Evolutionary conservation across 495 filamentous ascomycete species (phyloP).

Genomic region (Xylaria acuta): DNA sequence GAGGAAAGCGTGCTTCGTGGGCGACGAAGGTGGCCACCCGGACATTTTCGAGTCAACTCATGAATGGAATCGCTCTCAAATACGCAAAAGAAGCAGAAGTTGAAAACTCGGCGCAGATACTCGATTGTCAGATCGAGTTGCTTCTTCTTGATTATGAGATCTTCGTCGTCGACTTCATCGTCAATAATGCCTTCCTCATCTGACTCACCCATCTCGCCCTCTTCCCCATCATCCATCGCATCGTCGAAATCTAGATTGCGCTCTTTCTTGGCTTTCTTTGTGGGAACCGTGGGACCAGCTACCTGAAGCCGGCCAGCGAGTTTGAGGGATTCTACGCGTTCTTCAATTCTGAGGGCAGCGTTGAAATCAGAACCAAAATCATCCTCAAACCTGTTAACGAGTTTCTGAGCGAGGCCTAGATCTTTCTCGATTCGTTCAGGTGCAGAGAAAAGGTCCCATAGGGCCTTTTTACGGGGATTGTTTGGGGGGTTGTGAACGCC

Average conservation of each 20-base stretch:
- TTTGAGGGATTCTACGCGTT: slow-evolving; percentile 80
- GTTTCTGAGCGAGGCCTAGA: slow-evolving; percentile 74
- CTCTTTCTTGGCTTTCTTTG: slow-evolving; percentile 67
- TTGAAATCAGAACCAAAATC: slow-evolving; percentile 76
- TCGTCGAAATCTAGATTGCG: slow-evolving; percentile 69
- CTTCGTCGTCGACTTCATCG: slow-evolving; percentile 87
- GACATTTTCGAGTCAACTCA: slow-evolving; percentile 92
- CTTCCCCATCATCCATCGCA: slow-evolving; percentile 70
- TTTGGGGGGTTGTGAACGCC: slow-evolving; percentile 90
- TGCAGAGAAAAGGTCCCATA: slow-evolving; percentile 94
- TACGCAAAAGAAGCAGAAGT: slow-evolving; percentile 99
- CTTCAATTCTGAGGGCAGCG: slow-evolving; percentile 79
- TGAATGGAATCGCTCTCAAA: slow-evolving; percentile 98
- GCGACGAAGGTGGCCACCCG: slow-evolving; percentile 92
- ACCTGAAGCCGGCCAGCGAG: slow-evolving; percentile 76
- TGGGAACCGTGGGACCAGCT: slow-evolving; percentile 60
- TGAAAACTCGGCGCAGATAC: slow-evolving; percentile 94
- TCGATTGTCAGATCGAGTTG: slow-evolving; percentile 94
- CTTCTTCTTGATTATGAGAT: slow-evolving; percentile 92
- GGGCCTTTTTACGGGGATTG: slow-evolving; percentile 89
- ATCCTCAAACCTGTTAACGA: slow-evolving; percentile 79
- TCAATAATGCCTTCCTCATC: slow-evolving; percentile 78
- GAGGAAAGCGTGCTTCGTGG: slow-evolving; percentile 82
- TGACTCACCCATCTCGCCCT: slow-evolving; percentile 69
- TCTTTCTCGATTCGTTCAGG: slow-evolving; percentile 89